Conservation (phyloP, 2,329 filamentous ascomycete genomes). For the Neofusicoccum umdonicola region DNA sequence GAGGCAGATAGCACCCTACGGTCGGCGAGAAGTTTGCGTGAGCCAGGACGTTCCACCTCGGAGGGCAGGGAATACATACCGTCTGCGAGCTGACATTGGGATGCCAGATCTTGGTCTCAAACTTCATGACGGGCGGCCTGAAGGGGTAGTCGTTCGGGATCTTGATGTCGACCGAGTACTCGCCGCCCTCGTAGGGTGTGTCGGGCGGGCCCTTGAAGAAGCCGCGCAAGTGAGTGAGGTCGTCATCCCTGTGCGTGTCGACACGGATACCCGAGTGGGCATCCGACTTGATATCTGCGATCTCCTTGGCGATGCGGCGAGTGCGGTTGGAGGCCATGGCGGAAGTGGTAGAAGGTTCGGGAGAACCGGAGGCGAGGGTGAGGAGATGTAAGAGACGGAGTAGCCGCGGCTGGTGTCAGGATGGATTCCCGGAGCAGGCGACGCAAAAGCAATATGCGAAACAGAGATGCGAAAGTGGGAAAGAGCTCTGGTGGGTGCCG, state of each 20-base stretch:
- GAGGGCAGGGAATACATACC: conserved; percentile 51
- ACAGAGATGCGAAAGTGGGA: background rate
- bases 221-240: conserved; percentile 79
- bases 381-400: conserved; percentile 8
- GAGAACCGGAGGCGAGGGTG: conserved; percentile 2
- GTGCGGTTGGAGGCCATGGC: conserved; percentile 57
- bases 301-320: conserved; percentile 54
- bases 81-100: conserved; percentile 95
- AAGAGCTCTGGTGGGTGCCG: background rate
- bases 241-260: conserved; percentile 59
- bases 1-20: conserved; percentile 89
- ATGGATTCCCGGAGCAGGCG: background rate
- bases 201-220: conserved; percentile 84
- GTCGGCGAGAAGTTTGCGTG: background rate
- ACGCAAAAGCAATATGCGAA: background rate
- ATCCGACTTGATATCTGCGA: conserved; percentile 18
- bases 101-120: conserved; percentile 93
- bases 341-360: conserved; percentile 13
- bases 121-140: conserved; percentile 85
- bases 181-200: conserved; percentile 88
- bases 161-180: conserved; percentile 76
- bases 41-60: background rate
- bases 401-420: background rate
- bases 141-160: conserved; percentile 92
- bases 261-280: conserved; percentile 41